Conservation (phyloP, 2,329 filamentous ascomycete genomes). For the Amesomyces nigricolor region DNA sequence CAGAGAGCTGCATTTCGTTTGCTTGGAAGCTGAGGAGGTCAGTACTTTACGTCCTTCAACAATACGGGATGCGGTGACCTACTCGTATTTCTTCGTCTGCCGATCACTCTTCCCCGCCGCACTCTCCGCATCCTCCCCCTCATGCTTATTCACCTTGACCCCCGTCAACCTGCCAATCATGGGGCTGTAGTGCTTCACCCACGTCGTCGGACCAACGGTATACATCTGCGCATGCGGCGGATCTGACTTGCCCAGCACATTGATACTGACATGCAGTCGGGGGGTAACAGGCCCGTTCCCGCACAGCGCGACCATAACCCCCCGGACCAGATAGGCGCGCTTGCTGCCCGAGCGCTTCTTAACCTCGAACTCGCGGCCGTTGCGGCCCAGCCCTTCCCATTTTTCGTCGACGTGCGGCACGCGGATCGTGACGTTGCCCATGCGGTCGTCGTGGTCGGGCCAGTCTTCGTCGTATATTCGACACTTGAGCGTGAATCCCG, state of each 20-base stretch:
- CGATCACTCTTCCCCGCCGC: slow-evolving; percentile 38
- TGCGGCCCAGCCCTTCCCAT: slow-evolving; percentile 63
- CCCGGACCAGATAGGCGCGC: slow-evolving; percentile 72
- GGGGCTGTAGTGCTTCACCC: slow-evolving; percentile 81
- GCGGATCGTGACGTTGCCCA: slow-evolving; percentile 76
- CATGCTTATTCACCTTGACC: slow-evolving; percentile 59
- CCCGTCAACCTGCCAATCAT: slow-evolving; percentile 79
- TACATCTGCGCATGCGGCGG: slow-evolving; percentile 65
- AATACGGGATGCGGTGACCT: slow-evolving; percentile 29
- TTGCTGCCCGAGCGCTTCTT: slow-evolving; percentile 86
- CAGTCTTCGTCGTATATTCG: slow-evolving; percentile 87
- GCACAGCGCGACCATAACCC: slow-evolving; percentile 57
- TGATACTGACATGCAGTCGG: slow-evolving; percentile 64
- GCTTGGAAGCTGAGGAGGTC: slow-evolving; percentile 69
- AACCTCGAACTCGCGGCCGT: slow-evolving; percentile 57
- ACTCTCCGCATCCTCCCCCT: slow-evolving; percentile 41
- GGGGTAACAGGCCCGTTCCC: slow-evolving; percentile 63
- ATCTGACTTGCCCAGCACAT: slow-evolving; percentile 71
- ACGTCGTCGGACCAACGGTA: slow-evolving; percentile 69
- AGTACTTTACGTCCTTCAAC: slow-evolving; percentile 2
- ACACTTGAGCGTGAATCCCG: slow-evolving; percentile 79
- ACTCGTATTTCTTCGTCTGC: slow-evolving; percentile 70
- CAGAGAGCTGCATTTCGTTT: slow-evolving; percentile 80
- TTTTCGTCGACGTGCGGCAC: slow-evolving; percentile 54
- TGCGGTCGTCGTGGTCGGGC: slow-evolving; percentile 75